Base-by-base conservation (phyloP, 2,329 filamentous ascomycete genomes). In the Colletotrichum paranaense region DNA sequence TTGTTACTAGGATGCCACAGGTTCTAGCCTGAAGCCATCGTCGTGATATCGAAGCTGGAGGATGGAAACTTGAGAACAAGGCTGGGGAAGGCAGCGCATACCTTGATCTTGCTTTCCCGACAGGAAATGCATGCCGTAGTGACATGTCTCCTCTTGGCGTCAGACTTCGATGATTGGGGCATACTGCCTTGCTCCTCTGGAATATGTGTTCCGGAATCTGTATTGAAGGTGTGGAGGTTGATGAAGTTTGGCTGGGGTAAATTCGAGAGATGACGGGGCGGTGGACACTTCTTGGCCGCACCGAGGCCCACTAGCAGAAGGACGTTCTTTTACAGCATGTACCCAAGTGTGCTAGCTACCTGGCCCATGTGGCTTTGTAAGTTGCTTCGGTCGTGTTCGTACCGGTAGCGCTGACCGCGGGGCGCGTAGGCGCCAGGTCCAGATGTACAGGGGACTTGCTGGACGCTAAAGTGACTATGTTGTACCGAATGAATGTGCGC, bases 121-220 rank as follows among this genome's bases (percentile, higher is more conserved):
- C 84, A 85, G 28, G 82, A 82, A 35, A 85, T 83, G 68, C 84
- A 85, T 11, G 83, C 84, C 1, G 83, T 85, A 2, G 84, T 85
- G 75, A 85, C 82, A 75, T 85, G 83, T 74, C 84, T 85, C 64
- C 84, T 72, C 35, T 67, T 71, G 62, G 14, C 22, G 2, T 67
- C 57, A 14, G 68, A 14, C 24, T 67, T 71, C n/a, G 63, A 57
- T 38, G 68, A 5, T 57, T 62, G 68, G 16, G 68, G 63, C 68
- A 71, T 71, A 14, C 6, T 28, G 42, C n/a, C 22, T 5, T 8
- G 19, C 52, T n/a, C 26, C 22, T 55, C 6, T 57, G 46, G 8
- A 62, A 42, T 53, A 28, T 56, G 16, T 30, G 46, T 3, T 38
- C 16, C 53, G 24, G 14, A 22, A 5, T 24, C 12, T 5, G 53